Evolutionary conservation across 495 filamentous ascomycete species (phyloP).

Genomic region (Corynascus novoguineensis): DNA sequence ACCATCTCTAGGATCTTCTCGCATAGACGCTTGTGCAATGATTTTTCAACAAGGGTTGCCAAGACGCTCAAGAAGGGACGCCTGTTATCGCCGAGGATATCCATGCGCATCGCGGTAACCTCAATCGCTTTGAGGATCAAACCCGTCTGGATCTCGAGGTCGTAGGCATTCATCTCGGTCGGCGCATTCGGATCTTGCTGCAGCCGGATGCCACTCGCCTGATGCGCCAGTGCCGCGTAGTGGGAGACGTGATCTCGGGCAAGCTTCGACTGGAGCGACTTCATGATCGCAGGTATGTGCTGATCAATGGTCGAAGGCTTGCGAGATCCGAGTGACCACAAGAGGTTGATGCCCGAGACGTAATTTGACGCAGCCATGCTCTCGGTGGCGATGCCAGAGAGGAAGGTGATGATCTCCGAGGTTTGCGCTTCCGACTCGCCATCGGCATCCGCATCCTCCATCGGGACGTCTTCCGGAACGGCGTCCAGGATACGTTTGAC

Average conservation of each 20-base stretch:
- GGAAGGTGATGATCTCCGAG: constrained; percentile 72
- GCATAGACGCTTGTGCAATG: constrained; percentile 75
- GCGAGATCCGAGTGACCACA: constrained; percentile 83
- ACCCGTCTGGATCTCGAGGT: constrained; percentile 76
- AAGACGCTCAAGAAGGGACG: constrained; percentile 91
- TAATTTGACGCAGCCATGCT: constrained; percentile 70
- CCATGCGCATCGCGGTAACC: constrained; percentile 84
- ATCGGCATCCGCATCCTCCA: constrained; percentile 86
- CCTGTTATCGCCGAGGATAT: constrained; percentile 83
- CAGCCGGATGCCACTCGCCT: constrained; percentile 33
- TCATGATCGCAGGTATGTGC: constrained; percentile 85
- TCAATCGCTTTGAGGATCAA: constrained; percentile 93
- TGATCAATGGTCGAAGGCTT: constrained; percentile 80
- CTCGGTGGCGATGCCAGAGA: constrained; percentile 78
- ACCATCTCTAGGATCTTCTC: constrained; percentile 90
- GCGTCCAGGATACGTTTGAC: constrained; percentile 80
- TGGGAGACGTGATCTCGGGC: constrained; percentile 88
- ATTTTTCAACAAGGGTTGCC: constrained; percentile 91
- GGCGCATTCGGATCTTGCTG: constrained; percentile 44
- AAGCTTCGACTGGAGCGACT: constrained; percentile 84
- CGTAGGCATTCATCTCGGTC: constrained; percentile 62
- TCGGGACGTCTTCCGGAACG: constrained; percentile 79
- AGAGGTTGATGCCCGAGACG: constrained; percentile 79
- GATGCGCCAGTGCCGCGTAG: constrained; percentile 50
- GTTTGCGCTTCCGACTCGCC: constrained; percentile 64